A percentile compares a stretch with the other conserved stretches of the same genome.
Conservation (phyloP, 1,139 yeast genomes). For the Hyphopichia fennica region DNA sequence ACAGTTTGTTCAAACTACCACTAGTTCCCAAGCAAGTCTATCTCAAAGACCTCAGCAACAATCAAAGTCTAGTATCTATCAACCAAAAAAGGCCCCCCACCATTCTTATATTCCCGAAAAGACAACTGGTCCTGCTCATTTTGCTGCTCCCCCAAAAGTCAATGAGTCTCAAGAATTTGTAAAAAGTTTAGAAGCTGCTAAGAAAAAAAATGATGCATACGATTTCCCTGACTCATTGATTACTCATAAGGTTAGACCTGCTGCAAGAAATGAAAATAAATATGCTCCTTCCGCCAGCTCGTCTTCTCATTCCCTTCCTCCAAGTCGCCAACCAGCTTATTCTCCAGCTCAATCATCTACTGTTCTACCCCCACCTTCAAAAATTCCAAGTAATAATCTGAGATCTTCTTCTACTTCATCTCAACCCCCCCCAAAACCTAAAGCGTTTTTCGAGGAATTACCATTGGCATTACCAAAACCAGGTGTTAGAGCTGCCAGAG, state of each 20-base stretch:
- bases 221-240: conserved; percentile 73
- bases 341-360: conserved; percentile 10
- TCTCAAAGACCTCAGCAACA: conserved; percentile 1
- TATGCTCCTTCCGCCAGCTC: conserved; percentile 34
- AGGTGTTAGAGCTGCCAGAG: conserved; percentile 30
- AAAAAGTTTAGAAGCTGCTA: conserved; percentile 40
- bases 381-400: not conserved
- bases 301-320: conserved; percentile 16
- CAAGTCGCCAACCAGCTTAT: not conserved
- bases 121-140: conserved; percentile 1
- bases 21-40: conserved; percentile 4
- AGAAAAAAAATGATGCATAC: conserved; percentile 70
- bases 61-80: conserved; percentile 1
- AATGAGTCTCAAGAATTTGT: conserved; percentile 17
- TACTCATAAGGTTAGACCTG: conserved; percentile 31
- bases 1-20: not conserved
- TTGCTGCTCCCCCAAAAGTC: conserved; percentile 6
- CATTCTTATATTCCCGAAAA: conserved; percentile 3
- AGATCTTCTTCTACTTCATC: conserved; percentile 5
- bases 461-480: conserved; percentile 35
- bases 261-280: conserved; percentile 26
- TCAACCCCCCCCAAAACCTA: conserved; percentile 9
- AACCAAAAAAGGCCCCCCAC: conserved; percentile 2
- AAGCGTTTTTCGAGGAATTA: conserved; percentile 55
- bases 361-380: conserved; percentile 6